These are phyloP conservation scores for Akebia trifoliata DNA, from an alignment of 164 flowering plant species.

Conservation along the genomic window DNA sequence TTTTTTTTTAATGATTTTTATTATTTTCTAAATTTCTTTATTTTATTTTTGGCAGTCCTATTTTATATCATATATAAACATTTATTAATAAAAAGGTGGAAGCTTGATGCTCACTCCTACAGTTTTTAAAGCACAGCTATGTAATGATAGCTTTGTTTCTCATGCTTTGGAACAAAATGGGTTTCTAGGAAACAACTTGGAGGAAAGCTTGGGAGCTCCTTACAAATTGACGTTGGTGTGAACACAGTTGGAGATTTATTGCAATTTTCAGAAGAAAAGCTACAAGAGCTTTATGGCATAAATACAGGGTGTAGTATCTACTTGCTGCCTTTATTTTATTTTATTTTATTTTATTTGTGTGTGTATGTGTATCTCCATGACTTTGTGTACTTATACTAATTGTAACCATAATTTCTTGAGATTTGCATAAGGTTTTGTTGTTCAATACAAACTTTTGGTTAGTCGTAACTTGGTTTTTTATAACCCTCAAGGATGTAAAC, in stretches of 20 bases:
- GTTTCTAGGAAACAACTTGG: slow-evolving; percentile 91
- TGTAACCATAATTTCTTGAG: neutral
- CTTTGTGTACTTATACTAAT: too few species aligned
- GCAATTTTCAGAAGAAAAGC: slow-evolving; percentile 78
- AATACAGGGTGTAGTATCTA: slow-evolving; percentile 69
- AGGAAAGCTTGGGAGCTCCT: slow-evolving; percentile 88
- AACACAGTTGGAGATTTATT: slow-evolving; percentile 81
- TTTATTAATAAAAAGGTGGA: too few species aligned
- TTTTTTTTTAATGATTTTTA: too few species aligned
- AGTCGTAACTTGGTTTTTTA: neutral
- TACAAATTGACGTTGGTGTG: slow-evolving; percentile 79
- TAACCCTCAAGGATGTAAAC: neutral
- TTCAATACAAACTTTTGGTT: neutral
- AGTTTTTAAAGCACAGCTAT: too few species aligned
- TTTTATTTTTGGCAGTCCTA: too few species aligned
- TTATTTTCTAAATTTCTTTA: too few species aligned
- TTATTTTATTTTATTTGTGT: neutral
- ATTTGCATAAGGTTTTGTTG: neutral
- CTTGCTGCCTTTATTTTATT: neutral
- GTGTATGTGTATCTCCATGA: neutral
- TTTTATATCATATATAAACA: too few species aligned
- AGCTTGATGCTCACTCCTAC: too few species aligned
- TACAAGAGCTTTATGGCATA: slow-evolving; percentile 80
- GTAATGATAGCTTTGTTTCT: too few species aligned
- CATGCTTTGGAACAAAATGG: neutral